These are phyloP conservation scores for Cladosporium sp. DNA, from an alignment of 2,329 filamentous ascomycete genomes.

Conservation along the genomic window DNA sequence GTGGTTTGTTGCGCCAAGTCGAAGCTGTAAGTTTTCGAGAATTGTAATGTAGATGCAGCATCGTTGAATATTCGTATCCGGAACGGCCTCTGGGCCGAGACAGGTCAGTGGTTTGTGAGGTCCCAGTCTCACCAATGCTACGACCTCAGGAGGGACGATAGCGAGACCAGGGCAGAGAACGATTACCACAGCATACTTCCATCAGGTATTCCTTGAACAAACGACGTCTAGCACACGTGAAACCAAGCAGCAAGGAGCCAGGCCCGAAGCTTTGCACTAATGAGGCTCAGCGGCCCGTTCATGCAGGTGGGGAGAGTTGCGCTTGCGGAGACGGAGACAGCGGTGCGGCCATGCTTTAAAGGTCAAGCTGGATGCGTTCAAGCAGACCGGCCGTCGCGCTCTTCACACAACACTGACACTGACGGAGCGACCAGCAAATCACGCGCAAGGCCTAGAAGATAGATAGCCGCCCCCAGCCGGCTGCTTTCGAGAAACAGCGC, in stretches of 20 bases:
- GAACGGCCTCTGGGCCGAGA: no score
- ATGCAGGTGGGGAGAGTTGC: constrained; percentile 4
- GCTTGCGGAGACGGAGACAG: background rate
- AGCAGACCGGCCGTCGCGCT: background rate
- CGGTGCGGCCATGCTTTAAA: constrained; percentile 7
- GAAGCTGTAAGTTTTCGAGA: no score
- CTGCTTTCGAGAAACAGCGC: background rate
- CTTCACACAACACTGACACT: background rate
- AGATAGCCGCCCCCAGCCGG: background rate
- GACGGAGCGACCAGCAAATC: background rate
- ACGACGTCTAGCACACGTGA: background rate
- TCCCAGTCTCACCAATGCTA: no score
- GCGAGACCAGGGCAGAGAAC: background rate
- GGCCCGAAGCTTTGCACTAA: constrained; percentile 2
- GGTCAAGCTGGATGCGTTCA: background rate
- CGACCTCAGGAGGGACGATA: no score
- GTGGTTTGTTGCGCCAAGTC: no score
- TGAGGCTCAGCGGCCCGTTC: constrained; percentile 3
- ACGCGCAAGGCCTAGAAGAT: background rate
- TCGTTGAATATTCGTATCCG: no score
- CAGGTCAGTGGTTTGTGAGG: no score
- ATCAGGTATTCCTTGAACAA: background rate
- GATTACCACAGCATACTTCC: background rate
- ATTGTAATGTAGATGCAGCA: no score
- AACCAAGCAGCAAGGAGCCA: background rate